Conservation (phyloP, 176 grass and related monocot genomes). For the Oryza meyeriana region DNA sequence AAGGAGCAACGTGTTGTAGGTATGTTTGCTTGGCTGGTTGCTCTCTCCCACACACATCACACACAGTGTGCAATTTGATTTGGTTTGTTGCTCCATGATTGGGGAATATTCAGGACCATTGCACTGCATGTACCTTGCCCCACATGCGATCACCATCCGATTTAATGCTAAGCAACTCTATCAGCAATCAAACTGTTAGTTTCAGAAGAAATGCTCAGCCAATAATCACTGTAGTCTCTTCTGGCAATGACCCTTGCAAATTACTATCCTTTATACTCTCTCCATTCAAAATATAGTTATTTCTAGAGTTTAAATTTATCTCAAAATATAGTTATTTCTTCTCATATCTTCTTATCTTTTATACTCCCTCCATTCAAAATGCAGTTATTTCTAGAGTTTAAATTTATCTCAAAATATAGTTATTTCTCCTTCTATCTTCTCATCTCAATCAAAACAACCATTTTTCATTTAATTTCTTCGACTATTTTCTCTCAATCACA, state of each 20-base stretch:
- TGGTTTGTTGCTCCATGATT: constrained; percentile 8
- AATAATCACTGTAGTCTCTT: neutral
- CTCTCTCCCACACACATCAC: neutral
- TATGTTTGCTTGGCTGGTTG: neutral
- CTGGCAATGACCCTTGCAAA: neutral
- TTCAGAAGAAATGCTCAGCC: neutral
- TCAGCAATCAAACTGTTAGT: neutral
- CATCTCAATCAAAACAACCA: too few relatives aligned
- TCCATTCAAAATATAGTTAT: too few relatives aligned
- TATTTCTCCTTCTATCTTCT: too few relatives aligned
- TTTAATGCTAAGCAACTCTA: neutral
- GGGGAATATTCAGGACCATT: constrained; percentile 29
- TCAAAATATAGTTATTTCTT: too few relatives aligned
- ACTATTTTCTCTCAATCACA: too few relatives aligned
- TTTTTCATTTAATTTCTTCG: too few relatives aligned
- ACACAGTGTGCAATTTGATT: neutral
- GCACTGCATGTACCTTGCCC: neutral
- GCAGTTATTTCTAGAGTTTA: too few relatives aligned
- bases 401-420: too few relatives aligned
- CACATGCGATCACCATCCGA: neutral
- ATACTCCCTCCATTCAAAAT: too few relatives aligned
- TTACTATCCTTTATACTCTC: neutral
- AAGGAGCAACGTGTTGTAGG: neutral
- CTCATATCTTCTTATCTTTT: too few relatives aligned
- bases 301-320: too few relatives aligned